Base-by-base conservation (phyloP, 2,329 filamentous ascomycete species). In the Paraphoma sp. region DNA sequence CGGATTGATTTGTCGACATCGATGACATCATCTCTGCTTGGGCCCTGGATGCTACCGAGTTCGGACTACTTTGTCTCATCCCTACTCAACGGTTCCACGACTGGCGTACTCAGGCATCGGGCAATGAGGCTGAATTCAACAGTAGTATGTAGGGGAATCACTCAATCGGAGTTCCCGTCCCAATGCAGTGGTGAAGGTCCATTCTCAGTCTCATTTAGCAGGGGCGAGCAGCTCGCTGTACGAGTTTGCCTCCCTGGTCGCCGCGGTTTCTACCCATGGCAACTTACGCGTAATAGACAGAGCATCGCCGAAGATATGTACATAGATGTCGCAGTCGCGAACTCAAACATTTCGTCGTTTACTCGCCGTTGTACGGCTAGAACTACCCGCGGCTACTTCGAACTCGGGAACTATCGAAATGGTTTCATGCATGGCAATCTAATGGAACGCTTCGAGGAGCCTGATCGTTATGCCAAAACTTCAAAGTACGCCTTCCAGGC, bases 91-190 rank as follows among this genome's bases (percentile, higher is more conserved):
- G 47, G 40, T 2, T 46, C 48, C 10, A 56, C 41, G 9, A 57
- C 50, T 9, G 54, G 50, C 4, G 50, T 53, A 12, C 46, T 57
- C 31, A 14, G 50, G 14, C 38, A 57, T 9, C 54, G 41, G 6
- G 14, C 47, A 7, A 53, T 57, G 54, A 43, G 54, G 1, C 30
- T 57, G 12, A 57, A 57, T 29, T 57, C 54, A 11, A 45, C 54
- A 6, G 41, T 53, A 6, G 5, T 2, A n/a, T 50, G 54, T 17
- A 16, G 28, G 7, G 10, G 29, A 2, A 53, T 57, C 7, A 5
- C 16, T 10, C 31, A 28, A 17, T 49, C 50, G 12, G 23, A 23
- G 4, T 57, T 50, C 28, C 54, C 49, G 4, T 49, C 48, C 5
- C 6, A n/a, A 1, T 56, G 54, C 14, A 17, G 5, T 2, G 54